Base-by-base conservation (phyloP, 768 basidiomycete species). In the Agrocybe praecox region DNA sequence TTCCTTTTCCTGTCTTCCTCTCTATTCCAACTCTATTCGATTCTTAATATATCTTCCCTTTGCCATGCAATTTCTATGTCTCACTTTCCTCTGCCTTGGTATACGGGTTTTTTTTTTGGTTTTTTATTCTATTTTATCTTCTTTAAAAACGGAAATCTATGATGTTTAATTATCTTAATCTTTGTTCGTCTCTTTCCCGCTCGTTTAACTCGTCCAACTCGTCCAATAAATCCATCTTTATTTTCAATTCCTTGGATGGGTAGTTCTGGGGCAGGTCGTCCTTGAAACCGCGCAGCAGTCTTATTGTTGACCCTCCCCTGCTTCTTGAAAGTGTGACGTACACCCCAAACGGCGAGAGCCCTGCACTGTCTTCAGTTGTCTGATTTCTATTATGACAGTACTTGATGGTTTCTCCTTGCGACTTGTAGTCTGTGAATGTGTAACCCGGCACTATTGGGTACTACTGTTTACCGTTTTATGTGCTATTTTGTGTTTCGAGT, bases 401-500 rank as follows among this genome's bases (percentile, higher is more conserved):
- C 44, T 61, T 58, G 2, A 76, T 59, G 0, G 75, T 78, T 53
- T 77, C 74, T 0, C 78, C 78, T 56, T 79, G 77, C 0, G 70
- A 57, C 45, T 71, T 67, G 59, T 75, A 78, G 57, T 79, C 76
- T 0, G 74, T 78, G 58, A 79, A 78, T 0, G 74, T 72, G 49
- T 76, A 78, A n/a, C 63, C 75, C 0, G 64, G 52, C 0, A 69
- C 74, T 1, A 80, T 49, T 0, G 74, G 60, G 12, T 68, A 60
- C 54, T 78, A 74, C n/a, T n/a, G n/a, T n/a, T n/a, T n/a, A n/a
- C n/a, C n/a, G n/a, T n/a, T 2, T 49, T 12, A 6, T 70, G 48
- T 4, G 12, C 58, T 0, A 74, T 60, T 0, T 53, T 63, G n/a
- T 42, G 46, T 51, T 57, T 55, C 17, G 22, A 45, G 23, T 10